Evolutionary conservation across 805 yeast species (phyloP), one percentile per base, ranked within the genome.

Genomic region (Nakazawaea laoshanensis): DNA sequence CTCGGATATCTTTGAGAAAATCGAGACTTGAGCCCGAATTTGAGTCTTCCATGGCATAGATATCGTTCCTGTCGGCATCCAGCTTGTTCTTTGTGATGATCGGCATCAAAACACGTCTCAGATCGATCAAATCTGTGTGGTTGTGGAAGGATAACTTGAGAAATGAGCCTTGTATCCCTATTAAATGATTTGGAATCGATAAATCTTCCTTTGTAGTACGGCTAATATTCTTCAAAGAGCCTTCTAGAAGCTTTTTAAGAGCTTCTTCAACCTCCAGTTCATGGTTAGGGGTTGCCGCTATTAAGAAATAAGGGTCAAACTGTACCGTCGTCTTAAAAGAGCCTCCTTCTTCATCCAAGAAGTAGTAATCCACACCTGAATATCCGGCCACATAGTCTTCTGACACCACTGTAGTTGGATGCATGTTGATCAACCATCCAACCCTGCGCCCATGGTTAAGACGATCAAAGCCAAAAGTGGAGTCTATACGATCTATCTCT

Each of bases 341-440:
- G 5, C 96, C 98, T 30, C 99, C 99, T 52, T 88, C 96, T 47
- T 85, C 95, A 52, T 88, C 97, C 6, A 92, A 57, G 46, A 94
- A 92, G 51, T 94, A 94, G 54, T 81, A 87, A 46, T 92, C 96
- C 3, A 89, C 96, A 3, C 89, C 98, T 0, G 96, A 73, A 22
- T 71, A 63, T 7, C 95, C 96, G n/a, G 71, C 63, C 8, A 67
- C 46, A 27, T 64, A 61, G 20, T 74, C 77, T 4, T 70, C 73
- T 9, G 73, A 67, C 3, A 80, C 73, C 3, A 82, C 53, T 1
- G 82, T 64, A 1, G 94, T 84, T 2, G 95, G 74, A 59, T 89
- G 98, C 92, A 92, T 86, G 49, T 92, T 94, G 26, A 81, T 71
- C 35, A 92, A 61, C 98, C 98, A 92, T 27, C 98, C 99, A 12